Percentiles rank a stretch among this genome's conserved stretches.
Evolutionary conservation across 106 monocot genomes (phyloP).

Genomic region (Dendrobium catenatum): DNA sequence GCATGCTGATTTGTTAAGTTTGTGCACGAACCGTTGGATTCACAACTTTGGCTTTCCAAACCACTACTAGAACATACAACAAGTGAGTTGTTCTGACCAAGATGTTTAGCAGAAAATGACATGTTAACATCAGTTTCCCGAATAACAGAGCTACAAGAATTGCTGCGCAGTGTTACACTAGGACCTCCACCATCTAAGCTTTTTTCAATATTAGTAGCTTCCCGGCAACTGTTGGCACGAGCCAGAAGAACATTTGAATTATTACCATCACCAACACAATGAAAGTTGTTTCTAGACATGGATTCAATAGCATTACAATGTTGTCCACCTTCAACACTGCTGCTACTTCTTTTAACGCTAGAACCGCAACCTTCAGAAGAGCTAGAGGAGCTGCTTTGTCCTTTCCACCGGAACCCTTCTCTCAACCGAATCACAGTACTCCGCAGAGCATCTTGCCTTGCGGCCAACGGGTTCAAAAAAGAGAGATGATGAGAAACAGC

Average conservation of each 20-base stretch:
- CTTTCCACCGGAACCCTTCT: constrained; percentile 78
- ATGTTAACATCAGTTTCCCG: constrained; percentile 56
- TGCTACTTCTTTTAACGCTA: constrained; percentile 88
- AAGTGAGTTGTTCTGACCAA: constrained; percentile 37
- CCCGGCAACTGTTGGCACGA: constrained; percentile 76
- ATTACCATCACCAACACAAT: constrained; percentile 46
- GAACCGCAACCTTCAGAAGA: constrained; percentile 97
- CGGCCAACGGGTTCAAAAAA: constrained; percentile 72
- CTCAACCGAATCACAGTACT: constrained; percentile 91
- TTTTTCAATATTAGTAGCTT: constrained; percentile 63
- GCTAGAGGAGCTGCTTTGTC: constrained; percentile 77
- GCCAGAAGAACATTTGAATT: constrained; percentile 47
- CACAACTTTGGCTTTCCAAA: constrained; percentile 72
- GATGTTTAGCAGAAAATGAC: constrained; percentile 31
- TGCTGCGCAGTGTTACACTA: constrained; percentile 77
- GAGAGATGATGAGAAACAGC: constrained; percentile 68
- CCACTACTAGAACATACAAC: constrained; percentile 62
- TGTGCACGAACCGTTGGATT: constrained; percentile 60
- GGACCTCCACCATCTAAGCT: constrained; percentile 59
- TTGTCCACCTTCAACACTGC: constrained; percentile 83
- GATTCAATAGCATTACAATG: constrained; percentile 61
- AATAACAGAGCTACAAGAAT: constrained; percentile 72
- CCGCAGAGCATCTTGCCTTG: constrained; percentile 82
- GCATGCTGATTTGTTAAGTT: constrained; percentile 40
- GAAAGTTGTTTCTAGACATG: constrained; percentile 53